Conservation (phyloP, 805 yeast species). For the Lachancea lanzarotensis region DNA sequence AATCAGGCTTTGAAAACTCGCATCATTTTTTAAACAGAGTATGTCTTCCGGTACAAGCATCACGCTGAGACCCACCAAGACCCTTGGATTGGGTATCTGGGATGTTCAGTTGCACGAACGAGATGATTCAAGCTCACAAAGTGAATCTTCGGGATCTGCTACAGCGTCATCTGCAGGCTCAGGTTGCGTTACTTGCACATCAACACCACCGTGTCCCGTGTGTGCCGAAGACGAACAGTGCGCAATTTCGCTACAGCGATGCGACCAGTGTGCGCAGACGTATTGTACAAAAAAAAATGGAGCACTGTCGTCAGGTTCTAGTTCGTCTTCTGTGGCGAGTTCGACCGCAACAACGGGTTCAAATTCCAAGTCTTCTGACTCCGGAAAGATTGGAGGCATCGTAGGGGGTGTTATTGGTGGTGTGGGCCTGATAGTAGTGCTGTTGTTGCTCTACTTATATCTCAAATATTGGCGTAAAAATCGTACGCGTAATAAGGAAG, state of each 20-base stretch:
- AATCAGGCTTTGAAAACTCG: neutral
- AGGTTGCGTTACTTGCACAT: constrained; percentile 40
- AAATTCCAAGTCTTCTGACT: constrained; percentile 8
- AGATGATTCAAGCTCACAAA: neutral
- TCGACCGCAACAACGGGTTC: neutral
- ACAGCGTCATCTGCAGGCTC: constrained; percentile 12
- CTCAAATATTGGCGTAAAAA: constrained; percentile 39
- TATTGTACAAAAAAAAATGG: constrained; percentile 37
- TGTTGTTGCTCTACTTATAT: constrained; percentile 34
- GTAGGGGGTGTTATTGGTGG: constrained; percentile 53
- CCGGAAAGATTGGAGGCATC: constrained; percentile 53
- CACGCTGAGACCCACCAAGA: constrained; percentile 2
- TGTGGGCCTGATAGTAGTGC: constrained; percentile 31
- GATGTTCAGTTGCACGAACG: neutral
- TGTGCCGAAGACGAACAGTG: constrained; percentile 52
- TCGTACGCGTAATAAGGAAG: constrained; percentile 11
- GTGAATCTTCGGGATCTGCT: neutral
- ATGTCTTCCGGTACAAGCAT: neutral
- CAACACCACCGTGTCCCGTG: constrained; percentile 43
- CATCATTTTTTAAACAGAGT: neutral
- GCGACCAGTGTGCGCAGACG: constrained; percentile 49
- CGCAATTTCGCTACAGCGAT: constrained; percentile 48
- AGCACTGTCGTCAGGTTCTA: neutral
- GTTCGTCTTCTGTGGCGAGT: neutral
- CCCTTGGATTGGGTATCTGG: neutral